Base-by-base conservation (phyloP, 768 basidiomycete genomes). In the Leccinum rimulosum region DNA sequence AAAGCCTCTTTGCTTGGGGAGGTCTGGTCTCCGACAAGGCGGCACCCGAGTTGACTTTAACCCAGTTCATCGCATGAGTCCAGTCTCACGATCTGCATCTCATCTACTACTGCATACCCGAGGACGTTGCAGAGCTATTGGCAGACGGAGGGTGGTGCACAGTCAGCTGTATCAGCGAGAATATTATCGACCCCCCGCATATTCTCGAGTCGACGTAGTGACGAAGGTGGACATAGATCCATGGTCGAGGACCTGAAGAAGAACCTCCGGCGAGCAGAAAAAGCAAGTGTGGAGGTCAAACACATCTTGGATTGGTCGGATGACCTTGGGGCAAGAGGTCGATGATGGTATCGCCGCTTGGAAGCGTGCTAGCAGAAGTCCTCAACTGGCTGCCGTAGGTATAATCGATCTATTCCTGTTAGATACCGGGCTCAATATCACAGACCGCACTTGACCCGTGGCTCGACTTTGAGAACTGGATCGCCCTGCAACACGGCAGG, bases 151-250 rank as follows among this genome's bases (percentile, higher is more conserved):
- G 77, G 1, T 89, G 87, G 88, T 77, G 79, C 55, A 79, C 81
- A 4, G 76, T 89, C 47, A 78, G 80, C 53, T 87, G 84, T 58
- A 85, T 88, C 52, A 82, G 82, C 52, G 86, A 88, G 65, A 85
- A 87, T 53, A 75, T 82, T 38, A 73, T 84, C 12, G 77, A 83
- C 54, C 80, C 84, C 0, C 78, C 75, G 25, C 77, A 79, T 58
- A 68, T 82, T 17, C 61, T 80, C 15, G 72, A 78, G 27, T 58
- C 81, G 52, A 77, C 75, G 2, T 68, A 69, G 15, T 6, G 66
- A 67, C 11, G 74, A 75, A 50, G 77, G 76, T 0, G 70, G 71
- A 19, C 72, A 75, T 58, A 76, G 74, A 3, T 63, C 68, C 27
- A 73, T 76, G 58, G 79, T 84, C 60, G 86, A 85, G 69, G 83